A percentile compares a stretch with the other conserved stretches of the same genome.
Conservation (phyloP, 2,329 filamentous ascomycete genomes). For the Arthrobotrys musiformis region DNA sequence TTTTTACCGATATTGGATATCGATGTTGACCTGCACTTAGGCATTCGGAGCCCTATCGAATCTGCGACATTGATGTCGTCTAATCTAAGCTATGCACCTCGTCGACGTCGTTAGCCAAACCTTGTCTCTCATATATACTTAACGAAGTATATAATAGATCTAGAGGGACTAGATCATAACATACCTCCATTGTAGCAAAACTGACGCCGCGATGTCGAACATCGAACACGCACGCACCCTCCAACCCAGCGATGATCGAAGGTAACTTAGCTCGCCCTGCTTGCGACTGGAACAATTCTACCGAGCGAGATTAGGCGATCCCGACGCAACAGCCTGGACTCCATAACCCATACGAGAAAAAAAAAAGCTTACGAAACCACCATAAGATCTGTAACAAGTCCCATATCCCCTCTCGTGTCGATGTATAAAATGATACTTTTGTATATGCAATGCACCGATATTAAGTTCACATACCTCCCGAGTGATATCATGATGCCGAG, state of each 20-base stretch:
- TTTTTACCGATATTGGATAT: slow-evolving; percentile 16
- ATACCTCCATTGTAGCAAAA: background rate
- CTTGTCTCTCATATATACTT: background rate
- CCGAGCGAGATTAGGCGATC: slow-evolving; percentile 53
- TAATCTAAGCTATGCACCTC: background rate
- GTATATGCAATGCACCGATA: slow-evolving; percentile 9
- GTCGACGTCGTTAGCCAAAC: slow-evolving; percentile 1
- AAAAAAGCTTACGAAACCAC: slow-evolving; percentile 40
- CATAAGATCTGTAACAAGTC: slow-evolving; percentile 24
- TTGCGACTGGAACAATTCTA: slow-evolving; percentile 19
- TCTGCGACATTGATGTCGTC: background rate
- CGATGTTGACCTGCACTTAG: background rate
- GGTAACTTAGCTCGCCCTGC: too few species aligned
- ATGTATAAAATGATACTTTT: slow-evolving; percentile 4
- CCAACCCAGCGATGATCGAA: too few species aligned
- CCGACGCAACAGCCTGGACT: slow-evolving; percentile 24
- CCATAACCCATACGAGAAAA: too few species aligned
- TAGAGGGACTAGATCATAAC: background rate
- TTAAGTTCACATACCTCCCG: slow-evolving; percentile 26
- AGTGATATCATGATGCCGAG: background rate
- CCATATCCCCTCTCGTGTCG: slow-evolving; percentile 12
- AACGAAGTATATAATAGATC: background rate
- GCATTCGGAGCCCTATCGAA: slow-evolving; percentile 9
- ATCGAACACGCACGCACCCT: slow-evolving; percentile 5
- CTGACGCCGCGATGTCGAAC: background rate